Percentiles rank a stretch among this genome's conserved stretches.
Conservation (phyloP, 2,329 filamentous ascomycete species). For the Leptographium radiaticola region DNA sequence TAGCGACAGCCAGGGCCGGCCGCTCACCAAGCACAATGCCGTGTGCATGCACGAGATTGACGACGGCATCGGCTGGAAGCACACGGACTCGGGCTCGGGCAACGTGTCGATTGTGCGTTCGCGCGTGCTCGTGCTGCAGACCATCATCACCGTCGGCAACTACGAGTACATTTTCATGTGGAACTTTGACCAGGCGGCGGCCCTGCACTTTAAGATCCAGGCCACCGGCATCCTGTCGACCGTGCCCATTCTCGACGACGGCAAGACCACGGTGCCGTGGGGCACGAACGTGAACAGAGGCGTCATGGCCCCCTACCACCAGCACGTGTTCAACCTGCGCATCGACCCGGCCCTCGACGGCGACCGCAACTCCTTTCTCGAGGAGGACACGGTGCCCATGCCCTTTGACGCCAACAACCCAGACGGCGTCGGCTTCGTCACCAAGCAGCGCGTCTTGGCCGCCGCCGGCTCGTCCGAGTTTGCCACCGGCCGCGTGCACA, state of each 20-base stretch:
- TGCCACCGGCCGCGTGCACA: slow-evolving; percentile 35
- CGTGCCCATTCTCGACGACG: slow-evolving; percentile 36
- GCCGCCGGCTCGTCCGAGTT: slow-evolving; percentile 30
- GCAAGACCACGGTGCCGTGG: slow-evolving; percentile 35
- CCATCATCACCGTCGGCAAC: slow-evolving; percentile 55
- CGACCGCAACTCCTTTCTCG: slow-evolving; percentile 35
- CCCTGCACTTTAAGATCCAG: slow-evolving; percentile 45
- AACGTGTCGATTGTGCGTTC: slow-evolving; percentile 45
- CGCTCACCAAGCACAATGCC: slow-evolving; percentile 36
- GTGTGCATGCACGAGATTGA: slow-evolving; percentile 59
- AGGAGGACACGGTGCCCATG: slow-evolving; percentile 26
- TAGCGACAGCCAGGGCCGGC: slow-evolving; percentile 34
- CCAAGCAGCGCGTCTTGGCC: slow-evolving; percentile 24
- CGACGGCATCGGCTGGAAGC: slow-evolving; percentile 57
- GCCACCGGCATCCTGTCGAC: slow-evolving; percentile 54
- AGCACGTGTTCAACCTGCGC: slow-evolving; percentile 53
- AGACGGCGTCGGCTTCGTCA: slow-evolving; percentile 29
- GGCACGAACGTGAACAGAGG: slow-evolving; percentile 51
- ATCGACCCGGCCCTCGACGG: slow-evolving; percentile 53
- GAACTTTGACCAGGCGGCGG: slow-evolving; percentile 47
- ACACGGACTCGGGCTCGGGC: slow-evolving; percentile 51
- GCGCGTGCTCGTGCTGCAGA: slow-evolving; percentile 52
- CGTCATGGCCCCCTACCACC: slow-evolving; percentile 54
- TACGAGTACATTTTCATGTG: slow-evolving; percentile 49
- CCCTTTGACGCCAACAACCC: slow-evolving; percentile 31